These are phyloP conservation scores for Cordyceps javanica DNA, from an alignment of 2,329 filamentous ascomycete species.

Conservation along the genomic window DNA sequence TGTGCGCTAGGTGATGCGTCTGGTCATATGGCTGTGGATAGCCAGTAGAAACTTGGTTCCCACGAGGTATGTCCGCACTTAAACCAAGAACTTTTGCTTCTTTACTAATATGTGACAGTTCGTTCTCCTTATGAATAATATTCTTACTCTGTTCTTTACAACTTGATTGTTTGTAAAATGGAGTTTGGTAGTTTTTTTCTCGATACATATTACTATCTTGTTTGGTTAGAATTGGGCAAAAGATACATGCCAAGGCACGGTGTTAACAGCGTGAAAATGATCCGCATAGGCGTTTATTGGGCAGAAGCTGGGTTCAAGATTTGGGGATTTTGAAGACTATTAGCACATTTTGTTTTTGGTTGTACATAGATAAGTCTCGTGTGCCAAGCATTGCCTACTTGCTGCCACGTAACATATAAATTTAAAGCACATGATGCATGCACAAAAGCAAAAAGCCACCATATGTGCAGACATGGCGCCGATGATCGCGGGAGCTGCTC, in stretches of 20 bases:
- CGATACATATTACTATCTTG: neutral
- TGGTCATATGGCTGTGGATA: slow-evolving; percentile 6
- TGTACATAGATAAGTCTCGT: slow-evolving; percentile 10
- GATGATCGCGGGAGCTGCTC: slow-evolving; percentile 4
- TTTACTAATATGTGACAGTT: neutral
- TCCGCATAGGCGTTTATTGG: slow-evolving; percentile 11
- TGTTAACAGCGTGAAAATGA: slow-evolving; percentile 6
- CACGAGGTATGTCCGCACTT: neutral
- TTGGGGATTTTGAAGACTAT: neutral
- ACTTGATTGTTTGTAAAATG: neutral
- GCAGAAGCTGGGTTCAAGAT: neutral
- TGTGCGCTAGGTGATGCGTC: slow-evolving; percentile 11
- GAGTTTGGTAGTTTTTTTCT: neutral
- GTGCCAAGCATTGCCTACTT: slow-evolving; percentile 11
- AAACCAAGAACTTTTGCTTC: neutral
- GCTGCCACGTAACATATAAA: slow-evolving; percentile 4
- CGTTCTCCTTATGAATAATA: neutral
- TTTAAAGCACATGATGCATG: slow-evolving; percentile 5
- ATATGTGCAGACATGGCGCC: neutral
- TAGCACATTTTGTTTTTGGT: neutral
- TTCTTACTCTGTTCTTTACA: neutral
- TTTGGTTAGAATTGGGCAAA: slow-evolving; percentile 1
- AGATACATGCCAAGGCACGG: neutral
- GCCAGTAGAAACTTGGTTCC: neutral
- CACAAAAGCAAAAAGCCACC: neutral